These are phyloP conservation scores for Lachnellula subtilissima DNA, from an alignment of 2,329 filamentous ascomycete genomes.

Conservation along the genomic window DNA sequence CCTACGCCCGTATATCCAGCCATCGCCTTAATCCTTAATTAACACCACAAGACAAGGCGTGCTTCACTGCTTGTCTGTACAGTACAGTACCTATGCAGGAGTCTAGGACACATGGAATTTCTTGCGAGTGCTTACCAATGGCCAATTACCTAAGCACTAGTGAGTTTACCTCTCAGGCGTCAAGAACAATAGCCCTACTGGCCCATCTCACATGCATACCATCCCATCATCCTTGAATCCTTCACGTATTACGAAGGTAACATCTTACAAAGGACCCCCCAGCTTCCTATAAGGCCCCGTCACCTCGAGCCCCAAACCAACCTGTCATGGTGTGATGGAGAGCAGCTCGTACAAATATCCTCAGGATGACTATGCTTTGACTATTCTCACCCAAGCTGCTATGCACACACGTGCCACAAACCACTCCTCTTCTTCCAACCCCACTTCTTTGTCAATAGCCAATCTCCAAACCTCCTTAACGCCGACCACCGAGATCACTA, in stretches of 20 bases:
- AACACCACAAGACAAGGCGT: not conserved
- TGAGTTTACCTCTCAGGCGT: no score
- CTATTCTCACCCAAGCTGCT: conserved; percentile 26
- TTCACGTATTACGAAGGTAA: not conserved
- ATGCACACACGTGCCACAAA: conserved; percentile 13
- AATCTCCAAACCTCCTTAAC: not conserved
- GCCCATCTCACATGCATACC: not conserved
- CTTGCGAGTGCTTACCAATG: not conserved
- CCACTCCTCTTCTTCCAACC: not conserved
- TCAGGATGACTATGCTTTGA: conserved; percentile 24
- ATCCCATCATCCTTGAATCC: not conserved
- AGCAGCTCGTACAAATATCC: conserved; percentile 9
- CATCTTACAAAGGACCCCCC: no score
- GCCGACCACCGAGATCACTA: conserved; percentile 4
- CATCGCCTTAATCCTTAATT: no score
- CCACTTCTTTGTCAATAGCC: not conserved
- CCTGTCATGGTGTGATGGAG: conserved; percentile 16
- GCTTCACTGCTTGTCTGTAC: not conserved
- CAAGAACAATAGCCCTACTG: no score
- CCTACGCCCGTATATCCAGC: not conserved
- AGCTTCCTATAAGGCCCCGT: not conserved
- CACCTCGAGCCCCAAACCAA: not conserved
- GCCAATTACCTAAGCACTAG: not conserved
- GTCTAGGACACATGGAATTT: not conserved
- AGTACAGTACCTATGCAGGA: not conserved